phyloP scores from a whole-genome alignment of 2,329 filamentous ascomycete genomes.

The Calonectria pauciramosa region DNA sequence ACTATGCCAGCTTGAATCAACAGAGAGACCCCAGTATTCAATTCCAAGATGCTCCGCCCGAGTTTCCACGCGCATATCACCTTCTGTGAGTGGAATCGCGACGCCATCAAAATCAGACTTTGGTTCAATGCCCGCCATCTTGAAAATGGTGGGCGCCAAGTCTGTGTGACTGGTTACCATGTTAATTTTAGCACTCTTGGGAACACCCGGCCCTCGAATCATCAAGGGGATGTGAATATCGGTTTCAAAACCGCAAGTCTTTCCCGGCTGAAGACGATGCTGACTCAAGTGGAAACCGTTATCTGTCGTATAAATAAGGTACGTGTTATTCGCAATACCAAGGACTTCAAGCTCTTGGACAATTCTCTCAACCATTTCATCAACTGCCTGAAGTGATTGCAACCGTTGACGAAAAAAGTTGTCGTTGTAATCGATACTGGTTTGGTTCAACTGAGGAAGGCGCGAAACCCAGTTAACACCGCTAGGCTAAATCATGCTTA shows the following conservation, averaged over 20 bases:
- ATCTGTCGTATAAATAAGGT: conserved; percentile 66
- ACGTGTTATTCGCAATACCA: conserved; percentile 57
- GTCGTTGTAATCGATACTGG: conserved; percentile 53
- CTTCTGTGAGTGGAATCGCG: background rate
- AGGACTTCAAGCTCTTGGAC: conserved; percentile 50
- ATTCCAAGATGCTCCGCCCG: background rate
- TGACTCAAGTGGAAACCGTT: conserved; percentile 69
- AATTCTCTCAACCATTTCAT: conserved; percentile 59
- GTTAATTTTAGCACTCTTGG: background rate
- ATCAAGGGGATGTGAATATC: conserved; percentile 67
- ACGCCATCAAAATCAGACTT: background rate
- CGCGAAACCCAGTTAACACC: conserved; percentile 60
- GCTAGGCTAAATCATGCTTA: conserved; percentile 38
- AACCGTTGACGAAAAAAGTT: conserved; percentile 58
- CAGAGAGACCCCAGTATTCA: background rate
- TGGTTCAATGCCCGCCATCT: background rate
- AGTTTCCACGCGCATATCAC: too few relatives aligned
- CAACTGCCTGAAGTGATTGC: conserved; percentile 59
- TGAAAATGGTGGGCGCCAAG: background rate
- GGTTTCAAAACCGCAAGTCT: conserved; percentile 64
- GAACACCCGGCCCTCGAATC: conserved; percentile 63
- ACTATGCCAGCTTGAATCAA: background rate
- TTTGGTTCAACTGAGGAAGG: conserved; percentile 51
- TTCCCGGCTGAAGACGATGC: conserved; percentile 65
- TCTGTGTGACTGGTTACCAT: background rate